phyloP scores from a whole-genome alignment of 2,329 filamentous ascomycete genomes.

The Microsporum canis region DNA sequence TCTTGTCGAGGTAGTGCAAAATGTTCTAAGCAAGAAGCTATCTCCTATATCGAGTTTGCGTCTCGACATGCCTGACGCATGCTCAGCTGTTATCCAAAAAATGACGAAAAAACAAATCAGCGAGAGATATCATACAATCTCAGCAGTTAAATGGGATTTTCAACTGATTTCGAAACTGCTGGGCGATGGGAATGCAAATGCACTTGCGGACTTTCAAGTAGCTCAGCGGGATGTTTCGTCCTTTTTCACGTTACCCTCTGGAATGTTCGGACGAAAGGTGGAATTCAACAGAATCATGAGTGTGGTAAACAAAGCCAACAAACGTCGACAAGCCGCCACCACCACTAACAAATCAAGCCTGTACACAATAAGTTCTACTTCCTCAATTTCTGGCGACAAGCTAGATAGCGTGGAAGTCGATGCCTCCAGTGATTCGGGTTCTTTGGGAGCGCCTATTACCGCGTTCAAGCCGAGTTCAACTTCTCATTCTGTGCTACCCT shows the following conservation, averaged over 20 bases:
- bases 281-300: slow-evolving; percentile 60
- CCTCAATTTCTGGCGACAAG: slow-evolving; percentile 42
- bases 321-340: slow-evolving; percentile 42
- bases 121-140: slow-evolving; percentile 81
- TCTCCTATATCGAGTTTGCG: slow-evolving; percentile 64
- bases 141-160: slow-evolving; percentile 73
- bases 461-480: slow-evolving; percentile 29
- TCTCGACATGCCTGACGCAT: slow-evolving; percentile 70
- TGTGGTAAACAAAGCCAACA: slow-evolving; percentile 66
- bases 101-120: slow-evolving; percentile 82
- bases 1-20: slow-evolving; percentile 84
- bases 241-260: slow-evolving; percentile 74
- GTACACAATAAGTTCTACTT: slow-evolving; percentile 42
- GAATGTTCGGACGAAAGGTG: slow-evolving; percentile 66
- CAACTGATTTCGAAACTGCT: slow-evolving; percentile 62
- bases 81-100: slow-evolving; percentile 75
- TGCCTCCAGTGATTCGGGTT: slow-evolving; percentile 45
- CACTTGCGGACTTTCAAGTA: slow-evolving; percentile 62
- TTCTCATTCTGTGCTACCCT: slow-evolving; percentile 14
- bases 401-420: slow-evolving; percentile 42
- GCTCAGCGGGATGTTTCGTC: slow-evolving; percentile 81
- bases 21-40: slow-evolving; percentile 68
- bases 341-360: slow-evolving; percentile 24
- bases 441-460: slow-evolving; percentile 25
- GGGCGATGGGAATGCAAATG: slow-evolving; percentile 59